Base-by-base conservation (phyloP, 768 basidiomycete genomes). In the Boletus pseudo-olivaceus region DNA sequence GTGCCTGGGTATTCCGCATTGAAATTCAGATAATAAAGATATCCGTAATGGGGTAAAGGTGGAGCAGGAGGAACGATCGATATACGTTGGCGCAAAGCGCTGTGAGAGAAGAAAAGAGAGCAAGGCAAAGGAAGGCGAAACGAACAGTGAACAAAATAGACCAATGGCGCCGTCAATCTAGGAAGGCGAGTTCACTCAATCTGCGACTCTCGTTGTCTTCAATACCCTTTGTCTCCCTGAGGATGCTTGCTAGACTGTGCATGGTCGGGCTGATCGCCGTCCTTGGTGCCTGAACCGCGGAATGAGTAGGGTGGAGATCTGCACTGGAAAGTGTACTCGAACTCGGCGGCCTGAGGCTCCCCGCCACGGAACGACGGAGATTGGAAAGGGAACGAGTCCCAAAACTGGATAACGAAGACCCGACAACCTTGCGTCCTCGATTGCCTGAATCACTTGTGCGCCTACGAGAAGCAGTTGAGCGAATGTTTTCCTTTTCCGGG, bases 121-220 rank as follows among this genome's bases (percentile, higher is more conserved):
- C 34, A 32, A 40, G 34, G 20, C 1, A n/a, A 30, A n/a, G 7
- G 11, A 38, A 47, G 30, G 26, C n/a, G 44, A 41, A 50, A 26
- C 42, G 26, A 32, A 52, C 2, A 7, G 12, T 26, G 30, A 47
- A 48, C 42, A 27, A 40, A 52, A 56, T 49, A 17, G 46, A 32
- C 23, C 5, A 41, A 57, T 41, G 23, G 51, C 39, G 20, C 49
- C 30, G 55, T 71, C 67, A 71, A 57, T 71, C 59, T 64, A 87
- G 69, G 64, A 89, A 90, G 50, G 87, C 87, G 62, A 87, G 65
- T 73, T 90, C 88, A 41, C 83, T 82, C 75, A 88, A 72, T 67
- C 85, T 72, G 68, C 87, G 73, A 57, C 76, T 78, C 74, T 90
- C 88, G 11, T 82, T 84, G 56, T 90, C 86, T 64, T 80, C 73